Conservation (phyloP, 73 alveolate genomes). For the Paramecium bursaria region DNA sequence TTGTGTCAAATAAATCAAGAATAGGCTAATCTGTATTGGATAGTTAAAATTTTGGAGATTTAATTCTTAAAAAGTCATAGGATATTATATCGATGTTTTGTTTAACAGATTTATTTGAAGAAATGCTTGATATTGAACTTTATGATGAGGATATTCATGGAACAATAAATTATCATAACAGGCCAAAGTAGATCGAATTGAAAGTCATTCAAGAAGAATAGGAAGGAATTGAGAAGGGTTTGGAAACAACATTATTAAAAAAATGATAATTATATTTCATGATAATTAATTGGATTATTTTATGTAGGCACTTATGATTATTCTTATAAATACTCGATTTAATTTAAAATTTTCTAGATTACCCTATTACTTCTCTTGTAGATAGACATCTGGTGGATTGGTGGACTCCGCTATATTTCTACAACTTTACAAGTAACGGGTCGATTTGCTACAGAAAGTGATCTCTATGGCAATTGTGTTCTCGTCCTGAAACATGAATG, state of each 20-base stretch:
- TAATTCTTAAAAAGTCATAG: constrained; percentile 1
- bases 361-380: no score
- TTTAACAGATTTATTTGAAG: constrained; percentile 68
- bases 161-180: constrained; percentile 28
- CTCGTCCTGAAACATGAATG: no score
- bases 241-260: background rate
- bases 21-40: background rate
- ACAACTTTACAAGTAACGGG: no score
- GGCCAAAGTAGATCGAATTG: constrained; percentile 5
- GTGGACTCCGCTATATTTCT: no score
- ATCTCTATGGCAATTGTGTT: no score
- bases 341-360: no score
- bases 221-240: constrained; percentile 10
- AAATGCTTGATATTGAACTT: constrained; percentile 64
- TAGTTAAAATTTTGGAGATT: constrained; percentile 1
- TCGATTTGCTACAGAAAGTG: no score
- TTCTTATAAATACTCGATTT: no score
- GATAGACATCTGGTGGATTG: no score
- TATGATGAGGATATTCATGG: constrained; percentile 70
- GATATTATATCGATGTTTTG: constrained; percentile 41
- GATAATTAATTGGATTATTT: no score
- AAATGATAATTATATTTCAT: no score
- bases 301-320: no score
- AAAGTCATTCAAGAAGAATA: constrained; percentile 26
- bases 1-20: constrained; percentile 36